Percentiles rank a stretch among this genome's conserved stretches.
Evolutionary conservation across 2,329 filamentous ascomycete species (phyloP).

Genomic region (Bipolaris bicolor): DNA sequence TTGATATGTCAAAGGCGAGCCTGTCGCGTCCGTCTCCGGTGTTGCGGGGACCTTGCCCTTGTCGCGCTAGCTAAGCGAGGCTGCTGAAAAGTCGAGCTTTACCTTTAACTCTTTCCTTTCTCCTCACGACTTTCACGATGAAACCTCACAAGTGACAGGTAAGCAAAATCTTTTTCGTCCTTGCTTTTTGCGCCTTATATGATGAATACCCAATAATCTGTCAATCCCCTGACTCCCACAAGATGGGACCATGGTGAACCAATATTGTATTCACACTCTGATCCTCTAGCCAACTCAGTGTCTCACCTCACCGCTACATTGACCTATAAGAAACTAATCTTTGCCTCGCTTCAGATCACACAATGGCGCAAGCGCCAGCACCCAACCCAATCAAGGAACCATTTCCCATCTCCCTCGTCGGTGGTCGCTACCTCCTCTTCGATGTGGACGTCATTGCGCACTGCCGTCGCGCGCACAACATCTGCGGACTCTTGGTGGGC

Average conservation of each 20-base stretch:
- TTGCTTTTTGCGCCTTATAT: constrained; percentile 29
- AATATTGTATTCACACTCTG: constrained; percentile 51
- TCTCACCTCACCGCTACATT: constrained; percentile 16
- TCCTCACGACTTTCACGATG: constrained; percentile 35
- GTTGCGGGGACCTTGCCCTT: constrained; percentile 11
- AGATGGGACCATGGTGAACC: constrained; percentile 57
- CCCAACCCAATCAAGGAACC: constrained; percentile 55
- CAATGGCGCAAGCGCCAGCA: constrained; percentile 41
- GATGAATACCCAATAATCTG: constrained; percentile 76
- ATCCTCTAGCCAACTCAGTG: constrained; percentile 39
- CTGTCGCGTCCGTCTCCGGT: constrained; percentile 16
- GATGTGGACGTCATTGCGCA: constrained; percentile 79
- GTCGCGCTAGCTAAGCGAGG: constrained; percentile 24
- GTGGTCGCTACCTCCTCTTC: constrained; percentile 86
- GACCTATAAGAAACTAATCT: constrained; percentile 27
- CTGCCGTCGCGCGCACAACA: constrained; percentile 79
- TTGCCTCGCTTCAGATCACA: constrained; percentile 24
- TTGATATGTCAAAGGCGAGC: constrained; percentile 2
- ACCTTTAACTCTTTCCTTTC: constrained; percentile 18
- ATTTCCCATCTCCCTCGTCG: constrained; percentile 81
- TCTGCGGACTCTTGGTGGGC: constrained; percentile 84
- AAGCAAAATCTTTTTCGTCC: constrained; percentile 19
- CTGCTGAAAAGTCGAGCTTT: constrained; percentile 27
- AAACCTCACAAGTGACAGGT: constrained; percentile 47
- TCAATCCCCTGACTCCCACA: constrained; percentile 77